A percentile compares a stretch with the other conserved stretches of the same genome.
phyloP scores from a whole-genome alignment of 2,329 filamentous ascomycete species.

The Stemphylium beticola region DNA sequence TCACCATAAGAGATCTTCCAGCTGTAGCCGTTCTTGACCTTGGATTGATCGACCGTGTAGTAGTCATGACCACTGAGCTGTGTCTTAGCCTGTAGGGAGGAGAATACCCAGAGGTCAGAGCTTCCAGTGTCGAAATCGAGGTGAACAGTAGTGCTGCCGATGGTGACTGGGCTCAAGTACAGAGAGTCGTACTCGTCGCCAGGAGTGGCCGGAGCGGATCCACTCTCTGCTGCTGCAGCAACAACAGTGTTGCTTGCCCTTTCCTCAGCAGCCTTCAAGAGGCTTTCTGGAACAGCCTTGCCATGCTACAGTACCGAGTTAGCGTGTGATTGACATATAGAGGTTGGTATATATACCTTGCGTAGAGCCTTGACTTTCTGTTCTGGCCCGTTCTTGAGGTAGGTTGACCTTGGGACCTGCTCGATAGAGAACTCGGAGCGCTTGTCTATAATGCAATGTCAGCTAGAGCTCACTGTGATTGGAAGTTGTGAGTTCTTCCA shows the following conservation, averaged over 20 bases:
- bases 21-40: conserved; percentile 55
- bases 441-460: conserved; percentile 21
- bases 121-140: conserved; percentile 76
- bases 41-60: conserved; percentile 61
- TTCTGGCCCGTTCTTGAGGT: conserved; percentile 48
- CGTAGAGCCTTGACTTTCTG: conserved; percentile 49
- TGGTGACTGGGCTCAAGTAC: conserved; percentile 59
- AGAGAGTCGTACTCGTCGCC: conserved; percentile 46
- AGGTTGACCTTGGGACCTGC: conserved; percentile 35
- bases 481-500: too few relatives aligned
- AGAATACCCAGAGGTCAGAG: conserved; percentile 76
- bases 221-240: conserved; percentile 30
- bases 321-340: too few relatives aligned
- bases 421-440: conserved; percentile 37
- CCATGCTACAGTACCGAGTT: conserved; percentile 21
- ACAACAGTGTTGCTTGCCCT: conserved; percentile 26
- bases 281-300: conserved; percentile 35
- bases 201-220: conserved; percentile 50
- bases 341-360: conserved; percentile 28
- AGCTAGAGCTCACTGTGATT: neutral
- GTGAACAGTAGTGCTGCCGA: conserved; percentile 68
- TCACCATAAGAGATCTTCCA: conserved; percentile 72
- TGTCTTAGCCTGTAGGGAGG: conserved; percentile 59
- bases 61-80: conserved; percentile 62
- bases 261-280: conserved; percentile 42